Percentiles rank a stretch among this genome's conserved stretches.
These are phyloP conservation scores for Heritiera fomes DNA, from an alignment of 345 rosid species.

Conservation along the genomic window DNA sequence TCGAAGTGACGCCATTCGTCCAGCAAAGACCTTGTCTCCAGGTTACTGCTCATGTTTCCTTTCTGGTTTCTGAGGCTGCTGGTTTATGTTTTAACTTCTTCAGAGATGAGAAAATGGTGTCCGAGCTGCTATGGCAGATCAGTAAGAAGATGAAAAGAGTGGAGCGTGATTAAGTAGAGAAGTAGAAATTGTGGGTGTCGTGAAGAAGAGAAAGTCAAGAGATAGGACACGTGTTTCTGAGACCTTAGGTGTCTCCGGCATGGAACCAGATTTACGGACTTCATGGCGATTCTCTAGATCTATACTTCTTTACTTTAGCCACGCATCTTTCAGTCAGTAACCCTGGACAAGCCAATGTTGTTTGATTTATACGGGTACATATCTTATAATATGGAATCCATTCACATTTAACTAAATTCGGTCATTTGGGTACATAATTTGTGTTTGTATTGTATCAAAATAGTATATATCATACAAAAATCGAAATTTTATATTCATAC, in stretches of 20 bases:
- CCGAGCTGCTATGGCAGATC: background rate
- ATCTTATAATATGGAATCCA: no score
- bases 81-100: background rate
- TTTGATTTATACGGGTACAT: no score
- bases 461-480: no score
- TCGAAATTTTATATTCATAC: no score
- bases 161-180: no score
- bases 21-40: conserved; percentile 46
- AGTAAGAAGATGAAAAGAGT: background rate
- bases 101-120: no score
- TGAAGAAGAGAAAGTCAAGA: conserved; percentile 8
- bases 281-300: conserved; percentile 31
- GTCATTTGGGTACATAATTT: no score
- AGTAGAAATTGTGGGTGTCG: background rate
- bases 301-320: background rate
- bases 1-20: conserved; percentile 60
- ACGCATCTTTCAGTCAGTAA: background rate
- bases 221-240: conserved; percentile 30
- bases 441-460: no score
- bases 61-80: background rate
- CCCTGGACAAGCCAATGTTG: background rate
- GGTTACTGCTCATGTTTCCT: conserved; percentile 26
- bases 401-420: no score
- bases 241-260: conserved; percentile 29
- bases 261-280: conserved; percentile 22